A percentile compares a stretch with the other conserved stretches of the same genome.
Evolutionary conservation across 2,329 filamentous ascomycete genomes (phyloP).

Genomic region (Talaromyces sp.): DNA sequence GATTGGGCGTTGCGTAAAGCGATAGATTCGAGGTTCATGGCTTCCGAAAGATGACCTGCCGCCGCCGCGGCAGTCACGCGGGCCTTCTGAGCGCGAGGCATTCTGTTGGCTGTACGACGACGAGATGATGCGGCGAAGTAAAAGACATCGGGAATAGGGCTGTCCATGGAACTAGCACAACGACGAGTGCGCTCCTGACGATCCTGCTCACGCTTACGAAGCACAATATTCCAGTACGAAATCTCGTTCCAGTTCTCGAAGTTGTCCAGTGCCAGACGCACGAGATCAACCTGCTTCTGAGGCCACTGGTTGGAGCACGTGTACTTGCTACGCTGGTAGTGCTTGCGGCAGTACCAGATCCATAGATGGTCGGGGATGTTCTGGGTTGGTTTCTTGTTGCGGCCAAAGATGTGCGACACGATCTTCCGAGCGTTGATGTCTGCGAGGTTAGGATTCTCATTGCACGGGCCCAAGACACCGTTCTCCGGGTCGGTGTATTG

Average conservation of each 20-base stretch:
- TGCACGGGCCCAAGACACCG: background rate
- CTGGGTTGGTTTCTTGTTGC: conserved; percentile 74
- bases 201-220: conserved; percentile 58
- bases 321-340: conserved; percentile 74
- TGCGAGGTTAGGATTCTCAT: background rate
- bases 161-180: background rate
- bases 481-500: conserved; percentile 2
- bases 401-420: conserved; percentile 76
- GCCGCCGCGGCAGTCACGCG: background rate
- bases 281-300: conserved; percentile 60
- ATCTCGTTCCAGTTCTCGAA: conserved; percentile 63
- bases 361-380: conserved; percentile 66
- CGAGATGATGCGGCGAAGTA: background rate
- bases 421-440: conserved; percentile 56
- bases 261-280: conserved; percentile 59
- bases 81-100: background rate
- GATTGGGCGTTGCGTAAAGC: background rate
- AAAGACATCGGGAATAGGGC: background rate
- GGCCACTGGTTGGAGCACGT: conserved; percentile 55
- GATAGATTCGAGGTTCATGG: background rate
- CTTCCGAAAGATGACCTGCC: background rate
- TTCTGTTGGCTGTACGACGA: background rate
- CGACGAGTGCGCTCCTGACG: background rate
- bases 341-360: conserved; percentile 75
- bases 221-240: conserved; percentile 58